These are phyloP conservation scores for Penicillium fuscoglaucum DNA, from an alignment of 2,329 filamentous ascomycete species.

Conservation along the genomic window DNA sequence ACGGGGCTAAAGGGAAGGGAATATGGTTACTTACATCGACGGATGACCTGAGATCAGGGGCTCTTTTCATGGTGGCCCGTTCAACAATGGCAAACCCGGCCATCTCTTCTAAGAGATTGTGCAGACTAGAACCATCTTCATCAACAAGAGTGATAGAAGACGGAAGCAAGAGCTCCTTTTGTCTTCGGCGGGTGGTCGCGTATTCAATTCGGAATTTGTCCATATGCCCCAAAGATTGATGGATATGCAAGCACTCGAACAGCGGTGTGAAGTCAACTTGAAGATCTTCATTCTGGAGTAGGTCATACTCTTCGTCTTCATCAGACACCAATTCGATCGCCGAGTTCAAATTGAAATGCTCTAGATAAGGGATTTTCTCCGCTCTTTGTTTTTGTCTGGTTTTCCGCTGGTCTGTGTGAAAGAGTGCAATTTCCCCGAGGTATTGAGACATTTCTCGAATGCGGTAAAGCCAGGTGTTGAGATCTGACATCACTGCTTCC, in stretches of 20 bases:
- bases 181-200: slow-evolving; percentile 81
- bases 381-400: slow-evolving; percentile 79
- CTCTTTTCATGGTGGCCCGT: slow-evolving; percentile 84
- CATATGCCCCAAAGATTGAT: slow-evolving; percentile 87
- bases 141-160: slow-evolving; percentile 72
- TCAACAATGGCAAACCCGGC: slow-evolving; percentile 96
- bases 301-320: slow-evolving; percentile 92
- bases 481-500: slow-evolving; percentile 92
- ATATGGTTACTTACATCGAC: slow-evolving; percentile 64
- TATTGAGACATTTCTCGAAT: slow-evolving; percentile 97
- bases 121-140: slow-evolving; percentile 83
- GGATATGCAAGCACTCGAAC: slow-evolving; percentile 94
- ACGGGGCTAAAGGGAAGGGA: slow-evolving; percentile 30
- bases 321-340: slow-evolving; percentile 94
- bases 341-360: slow-evolving; percentile 88
- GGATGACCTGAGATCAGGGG: slow-evolving; percentile 75
- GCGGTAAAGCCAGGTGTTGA: slow-evolving; percentile 94
- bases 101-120: slow-evolving; percentile 87
- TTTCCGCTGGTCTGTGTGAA: slow-evolving; percentile 86
- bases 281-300: slow-evolving; percentile 91
- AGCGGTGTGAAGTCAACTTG: slow-evolving; percentile 93
- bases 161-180: slow-evolving; percentile 88
- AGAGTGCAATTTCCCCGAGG: slow-evolving; percentile 92
- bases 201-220: slow-evolving; percentile 92
- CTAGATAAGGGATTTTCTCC: slow-evolving; percentile 71